Evolutionary conservation across 2,329 filamentous ascomycete species (phyloP).

Genomic region (Ophiobolus disseminans): DNA sequence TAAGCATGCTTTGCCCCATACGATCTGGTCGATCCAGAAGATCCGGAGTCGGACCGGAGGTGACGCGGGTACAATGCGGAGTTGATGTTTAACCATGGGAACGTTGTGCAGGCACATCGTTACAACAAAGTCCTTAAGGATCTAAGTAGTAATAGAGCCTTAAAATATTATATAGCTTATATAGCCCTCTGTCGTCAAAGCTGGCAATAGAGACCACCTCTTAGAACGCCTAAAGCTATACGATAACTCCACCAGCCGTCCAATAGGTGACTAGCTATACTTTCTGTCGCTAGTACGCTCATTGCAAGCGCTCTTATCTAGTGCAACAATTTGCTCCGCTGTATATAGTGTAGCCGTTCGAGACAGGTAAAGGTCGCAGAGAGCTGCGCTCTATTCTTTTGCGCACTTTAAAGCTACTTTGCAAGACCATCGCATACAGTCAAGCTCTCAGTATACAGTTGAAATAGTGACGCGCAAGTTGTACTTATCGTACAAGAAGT

Average conservation of each 20-base stretch:
- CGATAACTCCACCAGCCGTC: not conserved
- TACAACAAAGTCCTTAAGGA: conserved; percentile 2
- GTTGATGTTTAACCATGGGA: too few relatives aligned
- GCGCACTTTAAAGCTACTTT: conserved; percentile 4
- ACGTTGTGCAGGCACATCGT: too few relatives aligned
- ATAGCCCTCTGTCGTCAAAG: conserved; percentile 8
- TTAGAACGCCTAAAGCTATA: not conserved
- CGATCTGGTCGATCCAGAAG: too few relatives aligned
- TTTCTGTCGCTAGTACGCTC: conserved; percentile 12
- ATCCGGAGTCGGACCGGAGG: too few relatives aligned
- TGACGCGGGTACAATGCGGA: too few relatives aligned
- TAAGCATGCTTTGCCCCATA: too few relatives aligned
- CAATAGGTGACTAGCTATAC: conserved; percentile 4
- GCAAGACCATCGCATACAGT: not conserved
- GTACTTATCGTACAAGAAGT: conserved; percentile 1
- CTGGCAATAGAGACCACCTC: conserved; percentile 8
- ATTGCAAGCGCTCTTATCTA: conserved; percentile 9
- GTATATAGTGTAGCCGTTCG: not conserved
- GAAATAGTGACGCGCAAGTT: not conserved
- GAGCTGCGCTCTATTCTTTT: conserved; percentile 1
- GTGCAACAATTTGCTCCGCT: conserved; percentile 6
- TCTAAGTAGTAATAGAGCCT: conserved; percentile 1
- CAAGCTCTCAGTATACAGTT: conserved; percentile 1
- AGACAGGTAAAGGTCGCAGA: not conserved
- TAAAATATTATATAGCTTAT: not conserved